A percentile compares a stretch with the other conserved stretches of the same genome.
Conservation (phyloP, 352 stramenopile genomes). For the Phytopythium montanum region DNA sequence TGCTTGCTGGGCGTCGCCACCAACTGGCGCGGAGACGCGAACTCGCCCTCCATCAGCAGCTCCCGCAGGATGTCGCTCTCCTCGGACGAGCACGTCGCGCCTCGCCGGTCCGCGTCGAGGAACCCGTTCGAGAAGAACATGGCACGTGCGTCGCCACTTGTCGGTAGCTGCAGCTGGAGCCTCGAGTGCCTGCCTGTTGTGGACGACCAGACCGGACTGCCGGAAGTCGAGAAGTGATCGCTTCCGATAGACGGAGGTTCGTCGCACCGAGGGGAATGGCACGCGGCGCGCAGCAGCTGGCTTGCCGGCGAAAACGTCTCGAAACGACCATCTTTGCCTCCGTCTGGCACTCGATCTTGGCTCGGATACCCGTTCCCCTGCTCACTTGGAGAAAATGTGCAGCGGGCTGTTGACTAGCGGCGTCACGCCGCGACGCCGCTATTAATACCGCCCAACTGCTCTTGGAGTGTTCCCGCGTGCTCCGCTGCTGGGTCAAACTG, state of each 20-base stretch:
- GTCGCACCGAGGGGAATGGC: not conserved
- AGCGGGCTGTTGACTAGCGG: constrained; percentile 1
- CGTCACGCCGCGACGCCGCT: not conserved
- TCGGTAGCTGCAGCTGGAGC: not conserved
- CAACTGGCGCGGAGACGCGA: constrained; percentile 55
- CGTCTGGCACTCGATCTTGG: not conserved
- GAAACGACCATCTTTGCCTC: constrained; percentile 6
- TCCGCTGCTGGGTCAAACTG: not conserved
- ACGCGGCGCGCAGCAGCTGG: constrained; percentile 5
- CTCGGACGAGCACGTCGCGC: constrained; percentile 38
- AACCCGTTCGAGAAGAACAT: constrained; percentile 80
- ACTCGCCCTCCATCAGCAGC: constrained; percentile 65
- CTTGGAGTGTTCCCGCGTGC: not conserved
- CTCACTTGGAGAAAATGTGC: constrained; percentile 1
- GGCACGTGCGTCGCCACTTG: not conserved
- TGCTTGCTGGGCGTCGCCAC: constrained; percentile 42
- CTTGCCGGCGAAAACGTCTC: not conserved
- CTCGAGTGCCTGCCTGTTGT: not conserved
- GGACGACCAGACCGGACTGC: constrained; percentile 1
- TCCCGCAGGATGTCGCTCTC: constrained; percentile 77
- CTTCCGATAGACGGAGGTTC: constrained; percentile 1
- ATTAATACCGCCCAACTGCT: constrained; percentile 8
- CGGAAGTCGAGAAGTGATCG: constrained; percentile 41
- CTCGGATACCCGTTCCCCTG: too few relatives aligned
- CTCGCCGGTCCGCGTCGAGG: constrained; percentile 57